Base-by-base conservation (phyloP, 768 basidiomycete species). In the Trametes cinnabarina region DNA sequence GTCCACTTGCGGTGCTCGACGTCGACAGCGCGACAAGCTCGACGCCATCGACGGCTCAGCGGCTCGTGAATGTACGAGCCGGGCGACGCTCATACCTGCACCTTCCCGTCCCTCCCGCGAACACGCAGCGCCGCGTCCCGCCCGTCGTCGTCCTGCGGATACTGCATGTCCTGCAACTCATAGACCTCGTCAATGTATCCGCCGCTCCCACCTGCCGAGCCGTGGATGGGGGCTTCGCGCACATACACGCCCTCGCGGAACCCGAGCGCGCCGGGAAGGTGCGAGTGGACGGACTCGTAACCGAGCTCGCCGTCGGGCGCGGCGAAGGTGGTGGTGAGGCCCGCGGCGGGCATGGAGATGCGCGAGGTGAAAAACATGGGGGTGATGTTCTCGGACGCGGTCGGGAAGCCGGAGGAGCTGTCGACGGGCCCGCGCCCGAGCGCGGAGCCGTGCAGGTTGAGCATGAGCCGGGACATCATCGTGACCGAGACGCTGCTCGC, bases 391-490 rank as follows among this genome's bases (percentile, higher is more conserved):
- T 57, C 57, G 47, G 60, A 57, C 20, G 52, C 39, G 4, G 59
- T 42, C n/a, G 51, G 42, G 57, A 32, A 52, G n/a, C 46, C 23
- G 47, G 44, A 37, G 35, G 40, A 32, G 43, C 53, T 54, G 35
- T 42, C 52, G 57, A 47, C 9, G 30, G 30, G 28, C 34, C 22
- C 23, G 43, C 41, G 58, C 35, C 50, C 53, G 46, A 30, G 5
- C 17, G 76, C 76, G 22, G 68, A 74, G 67, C 74, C 67, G 62
- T 82, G 77, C 6, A 83, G 73, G 65, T 84, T 83, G 39, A 83
- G 75, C 74, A 82, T 80, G 1, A 84, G 74, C 10, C 81, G 80
- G 12, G 80, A 82, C 71, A 82, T 77, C 75, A 82, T 74, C 1
- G 75, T 77, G 9, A 82, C 73, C 4, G 82, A 79, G 12, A 82